Evolutionary conservation across 495 filamentous ascomycete species (phyloP).

Genomic region (Jackrogersella multiformis): DNA sequence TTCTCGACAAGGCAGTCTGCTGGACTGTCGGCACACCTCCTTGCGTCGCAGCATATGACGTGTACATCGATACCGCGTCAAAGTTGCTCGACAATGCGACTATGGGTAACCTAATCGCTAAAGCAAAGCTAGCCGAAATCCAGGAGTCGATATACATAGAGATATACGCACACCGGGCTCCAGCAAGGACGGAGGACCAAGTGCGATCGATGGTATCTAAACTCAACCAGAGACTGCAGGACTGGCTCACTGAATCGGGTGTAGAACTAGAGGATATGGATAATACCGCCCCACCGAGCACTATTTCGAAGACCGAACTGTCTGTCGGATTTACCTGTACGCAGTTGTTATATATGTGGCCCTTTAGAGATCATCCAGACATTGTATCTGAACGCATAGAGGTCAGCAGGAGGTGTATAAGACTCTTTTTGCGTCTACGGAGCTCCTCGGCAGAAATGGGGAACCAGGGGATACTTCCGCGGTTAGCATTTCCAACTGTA

Average conservation of each 20-base stretch:
- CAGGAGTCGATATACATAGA: conserved; percentile 22
- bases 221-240: not conserved
- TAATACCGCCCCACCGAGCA: not conserved
- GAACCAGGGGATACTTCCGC: conserved; percentile 15
- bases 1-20: conserved; percentile 25
- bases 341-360: conserved; percentile 24
- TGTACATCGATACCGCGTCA: not conserved
- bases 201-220: conserved; percentile 12
- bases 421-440: conserved; percentile 17
- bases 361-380: conserved; percentile 19
- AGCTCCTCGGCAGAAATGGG: conserved; percentile 3
- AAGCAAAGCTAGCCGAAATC: conserved; percentile 26
- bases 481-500: conserved; percentile 9
- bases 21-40: conserved; percentile 17
- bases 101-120: not conserved
- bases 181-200: conserved; percentile 17
- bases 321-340: conserved; percentile 14
- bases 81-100: not conserved
- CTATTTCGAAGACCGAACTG: conserved; percentile 5
- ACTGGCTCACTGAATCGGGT: conserved; percentile 2
- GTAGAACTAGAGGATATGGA: conserved; percentile 5
- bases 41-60: conserved; percentile 10
- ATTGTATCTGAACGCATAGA: not conserved
- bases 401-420: conserved; percentile 19
- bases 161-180: conserved; percentile 19